Evolutionary conservation across 2,329 filamentous ascomycete genomes (phyloP), one percentile per base, ranked within the genome.

Genomic region (Stenocarpella maydis): DNA sequence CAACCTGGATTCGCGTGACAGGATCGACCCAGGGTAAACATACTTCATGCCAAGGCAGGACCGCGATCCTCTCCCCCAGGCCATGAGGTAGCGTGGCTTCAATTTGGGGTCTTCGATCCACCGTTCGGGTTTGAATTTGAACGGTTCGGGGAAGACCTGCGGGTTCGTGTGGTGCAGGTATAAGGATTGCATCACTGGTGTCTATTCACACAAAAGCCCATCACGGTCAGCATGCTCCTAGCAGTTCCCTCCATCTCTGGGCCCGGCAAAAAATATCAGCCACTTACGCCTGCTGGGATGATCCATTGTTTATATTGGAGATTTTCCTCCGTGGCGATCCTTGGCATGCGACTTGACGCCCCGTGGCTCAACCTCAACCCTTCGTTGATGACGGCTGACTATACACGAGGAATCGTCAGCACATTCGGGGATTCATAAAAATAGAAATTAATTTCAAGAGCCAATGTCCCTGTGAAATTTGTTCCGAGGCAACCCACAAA

Each of bases 221-320:
- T 41, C 39, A 19, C 19, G 39, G 39, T 41, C 39, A 41, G 39
- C 39, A 41, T 41, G 8, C 15, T 41, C 15, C 9, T 41, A 19
- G 39, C 2, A 7, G 19, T 19, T 10, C 4, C 39, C 39, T 41
- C 39, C 15, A 41, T 19, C 15, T 19, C 39, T 7, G 39, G 39
- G 39, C 4, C 15, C 39, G 9, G 15, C 5, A 41, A 17, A 7
- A 19, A 17, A 1, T 19, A 7, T 41, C 9, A 41, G 19, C 21
- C 26, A 26, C 41, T 28, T 37, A 64, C 60, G 7, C 60, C 60
- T 14, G 6, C 17, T 8, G 60, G 60, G 19, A 64, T 64, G 1
- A 64, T 19, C 60, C 60, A 64, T 31, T 64, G n/a, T 19, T 50
- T 50, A n/a, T 64, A 64, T 15, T 37, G 41, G 2, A 64, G 21